Base-by-base conservation (phyloP, 176 grass and related monocot species). In the Juncus inflexus region DNA sequence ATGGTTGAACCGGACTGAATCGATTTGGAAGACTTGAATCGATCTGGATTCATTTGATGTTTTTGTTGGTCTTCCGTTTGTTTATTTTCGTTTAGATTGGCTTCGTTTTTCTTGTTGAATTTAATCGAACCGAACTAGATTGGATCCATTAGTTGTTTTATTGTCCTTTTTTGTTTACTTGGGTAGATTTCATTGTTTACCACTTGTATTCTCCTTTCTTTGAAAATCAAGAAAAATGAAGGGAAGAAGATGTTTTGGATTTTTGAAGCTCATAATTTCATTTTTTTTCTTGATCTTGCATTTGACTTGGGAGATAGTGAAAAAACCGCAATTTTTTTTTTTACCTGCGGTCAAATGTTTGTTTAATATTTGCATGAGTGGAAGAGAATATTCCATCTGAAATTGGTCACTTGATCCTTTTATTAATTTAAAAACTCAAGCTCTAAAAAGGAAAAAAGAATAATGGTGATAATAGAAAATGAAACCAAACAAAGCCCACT, bases 321-420 rank as follows among this genome's bases (percentile, higher is more conserved):
- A 5, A 57, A 57, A 70, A 11, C 37, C 12, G 51, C 50, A 9
- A 70, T 1, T 55, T 39, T 16, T 11, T 9, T 41, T 58, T 56
- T 42, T 12, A 55, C 38, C 42, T 14, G 51, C 11, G 41, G 67
- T 70, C 51, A 58, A 70, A 70, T 42, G n/a, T 40, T 70, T 42
- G 38, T 70, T 70, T 55, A 57, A 40, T 58, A 58, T 56, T 40
- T 70, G 37, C 52, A 43, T 35, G 67, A 70, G 12, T 9, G 38
- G 7, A 15, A 43, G 52, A 70, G 50, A 70, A 58, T 70, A 70
- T 70, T 41, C 28, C 42, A 55, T n/a, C 37, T 37, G 52, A 43
- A 70, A 70, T 16, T 55, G 35, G 19, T 28, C 19, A 28, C 19
- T 28, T 28, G 19, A 28, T 28, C 19, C 19, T 28, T 28, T 28